phyloP scores from a whole-genome alignment of 495 filamentous ascomycete genomes.

The Annulohypoxylon bovei region DNA sequence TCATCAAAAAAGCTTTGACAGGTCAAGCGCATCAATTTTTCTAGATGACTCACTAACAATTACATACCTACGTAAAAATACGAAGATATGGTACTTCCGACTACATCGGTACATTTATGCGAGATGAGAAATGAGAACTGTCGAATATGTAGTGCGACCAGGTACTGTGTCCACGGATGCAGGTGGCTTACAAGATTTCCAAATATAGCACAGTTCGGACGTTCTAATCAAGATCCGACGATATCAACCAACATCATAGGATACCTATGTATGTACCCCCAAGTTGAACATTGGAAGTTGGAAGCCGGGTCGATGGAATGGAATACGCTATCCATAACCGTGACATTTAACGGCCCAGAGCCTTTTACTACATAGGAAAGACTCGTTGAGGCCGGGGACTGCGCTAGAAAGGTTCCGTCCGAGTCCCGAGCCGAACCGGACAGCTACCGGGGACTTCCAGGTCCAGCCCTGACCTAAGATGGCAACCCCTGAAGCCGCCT shows the following conservation, averaged over 20 bases:
- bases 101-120: neutral
- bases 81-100: neutral
- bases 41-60: conserved; percentile 14
- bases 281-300: neutral
- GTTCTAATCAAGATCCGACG: neutral
- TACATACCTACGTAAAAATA: neutral
- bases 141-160: neutral
- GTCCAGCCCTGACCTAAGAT: neutral
- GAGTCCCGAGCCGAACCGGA: neutral
- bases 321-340: neutral
- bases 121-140: conserved; percentile 4
- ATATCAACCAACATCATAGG: neutral
- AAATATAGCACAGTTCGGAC: neutral
- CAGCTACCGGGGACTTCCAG: neutral
- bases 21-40: conserved; percentile 12
- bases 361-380: neutral
- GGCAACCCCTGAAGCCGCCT: neutral
- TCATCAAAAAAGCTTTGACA: conserved; percentile 4
- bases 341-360: neutral
- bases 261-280: no score
- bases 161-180: neutral
- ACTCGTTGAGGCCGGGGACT: neutral
- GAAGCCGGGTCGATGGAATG: neutral
- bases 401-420: neutral
- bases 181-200: conserved; percentile 6